Conservation (phyloP, 306 rosid species). For the Pueraria montana region DNA sequence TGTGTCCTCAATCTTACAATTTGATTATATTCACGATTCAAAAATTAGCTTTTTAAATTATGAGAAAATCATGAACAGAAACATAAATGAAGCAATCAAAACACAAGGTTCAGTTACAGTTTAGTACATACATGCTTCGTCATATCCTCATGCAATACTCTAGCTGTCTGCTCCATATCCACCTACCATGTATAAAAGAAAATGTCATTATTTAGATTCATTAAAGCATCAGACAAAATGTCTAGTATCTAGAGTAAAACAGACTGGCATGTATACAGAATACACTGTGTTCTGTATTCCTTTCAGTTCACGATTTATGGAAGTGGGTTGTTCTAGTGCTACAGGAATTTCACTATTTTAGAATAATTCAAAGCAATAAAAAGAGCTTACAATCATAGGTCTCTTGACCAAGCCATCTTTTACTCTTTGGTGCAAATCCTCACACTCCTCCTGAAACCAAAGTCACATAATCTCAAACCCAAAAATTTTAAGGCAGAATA, state of each 20-base stretch:
- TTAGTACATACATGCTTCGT: constrained; percentile 77
- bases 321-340: constrained; percentile 23
- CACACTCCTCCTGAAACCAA: constrained; percentile 81
- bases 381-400: constrained; percentile 71
- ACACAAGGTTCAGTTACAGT: constrained; percentile 21
- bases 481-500: constrained; percentile 36
- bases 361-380: constrained; percentile 18
- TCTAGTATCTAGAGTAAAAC: constrained; percentile 8
- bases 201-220: constrained; percentile 39
- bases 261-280: constrained; percentile 20
- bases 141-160: constrained; percentile 79
- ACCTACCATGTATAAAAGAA: constrained; percentile 57
- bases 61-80: constrained; percentile 31
- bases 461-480: constrained; percentile 42
- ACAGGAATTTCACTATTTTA: constrained; percentile 39
- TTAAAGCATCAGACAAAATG: constrained; percentile 27
- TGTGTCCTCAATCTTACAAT: not conserved
- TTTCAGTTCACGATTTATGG: constrained; percentile 35
- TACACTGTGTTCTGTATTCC: constrained; percentile 25
- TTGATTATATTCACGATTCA: not conserved
- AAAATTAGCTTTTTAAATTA: constrained; percentile 23
- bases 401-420: constrained; percentile 71
- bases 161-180: constrained; percentile 79
- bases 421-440: constrained; percentile 74
- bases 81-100: constrained; percentile 40